Conservation (phyloP, 176 grass and related monocot genomes). For the Oryza meridionalis region DNA sequence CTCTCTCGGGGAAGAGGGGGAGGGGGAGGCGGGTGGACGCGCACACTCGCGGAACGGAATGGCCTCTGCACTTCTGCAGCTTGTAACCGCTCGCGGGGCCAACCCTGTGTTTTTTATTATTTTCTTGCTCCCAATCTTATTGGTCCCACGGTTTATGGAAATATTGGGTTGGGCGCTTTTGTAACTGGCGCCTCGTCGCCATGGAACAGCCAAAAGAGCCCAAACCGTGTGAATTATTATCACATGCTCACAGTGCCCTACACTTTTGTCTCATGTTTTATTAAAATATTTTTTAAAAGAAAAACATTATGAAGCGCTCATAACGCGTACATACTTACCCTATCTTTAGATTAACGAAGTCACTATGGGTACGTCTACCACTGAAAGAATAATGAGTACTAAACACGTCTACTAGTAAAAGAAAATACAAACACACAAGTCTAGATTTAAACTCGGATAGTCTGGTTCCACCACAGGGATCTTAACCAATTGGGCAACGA, state of each 20-base stretch:
- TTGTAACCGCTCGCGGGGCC: conserved; percentile 42
- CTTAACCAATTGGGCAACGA: no score
- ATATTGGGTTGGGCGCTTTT: background rate
- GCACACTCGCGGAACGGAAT: conserved; percentile 4
- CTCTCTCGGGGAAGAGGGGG: conserved; percentile 17
- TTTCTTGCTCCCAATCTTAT: background rate
- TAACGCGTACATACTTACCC: no score
- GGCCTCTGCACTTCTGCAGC: background rate
- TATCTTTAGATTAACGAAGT: no score
- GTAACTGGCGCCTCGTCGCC: background rate
- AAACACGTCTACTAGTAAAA: no score
- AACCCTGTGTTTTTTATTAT: background rate
- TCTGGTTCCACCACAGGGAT: no score
- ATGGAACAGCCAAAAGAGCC: background rate
- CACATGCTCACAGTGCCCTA: background rate
- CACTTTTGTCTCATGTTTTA: no score
- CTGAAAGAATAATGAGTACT: no score
- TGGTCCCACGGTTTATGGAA: background rate
- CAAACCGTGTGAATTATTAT: background rate
- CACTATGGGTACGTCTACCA: no score
- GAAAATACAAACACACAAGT: no score
- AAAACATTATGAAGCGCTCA: no score
- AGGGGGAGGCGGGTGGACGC: conserved; percentile 28
- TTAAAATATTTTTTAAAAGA: no score
- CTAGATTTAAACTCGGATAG: no score